Base-by-base conservation (phyloP, 73 alveolate genomes). In the Paramecium tetraurelia region DNA sequence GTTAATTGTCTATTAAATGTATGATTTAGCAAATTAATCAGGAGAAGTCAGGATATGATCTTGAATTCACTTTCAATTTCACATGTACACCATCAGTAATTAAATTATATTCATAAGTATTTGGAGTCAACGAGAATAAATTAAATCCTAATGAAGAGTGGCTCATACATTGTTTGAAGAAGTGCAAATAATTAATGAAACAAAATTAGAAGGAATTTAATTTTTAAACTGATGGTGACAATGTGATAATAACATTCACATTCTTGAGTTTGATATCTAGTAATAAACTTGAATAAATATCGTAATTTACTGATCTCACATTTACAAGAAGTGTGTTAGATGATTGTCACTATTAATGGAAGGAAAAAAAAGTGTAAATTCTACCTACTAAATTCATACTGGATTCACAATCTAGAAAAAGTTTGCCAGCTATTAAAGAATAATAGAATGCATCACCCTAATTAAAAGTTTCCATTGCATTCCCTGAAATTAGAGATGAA, bases 71-170 rank as follows among this genome's bases (percentile, higher is more conserved):
- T 7, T 36, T 72, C 7, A 35, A 35, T 21, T 72, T 72, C 22
- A 33, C 86, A 36, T 72, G 86, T 72, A 36, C 86, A 16, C 86
- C 86, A 12, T 36, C 57, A 33, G 57, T 72, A 4, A 72, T 72
- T 12, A 36, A 38, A 72, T 40, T 72, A 21, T 72, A 72, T 72
- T 33, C 86, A 14, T 72, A 63, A 63, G 84, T 63, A 0, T 63
- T 63, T 63, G 84, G 84, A 63, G 18, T 31, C 2, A 9, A 27
- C 14, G 84, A 63, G 6, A 63, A 40, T 22, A 63, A 63, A 63
- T 33, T 63, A 27, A 31, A 21, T 31, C 84, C 50, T 31, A 63
- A 63, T 22, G 84, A 63, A 63, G 41, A 27, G 14, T 31, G 41
- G 46, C 48, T 63, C 2, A 63, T 63, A 4, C 84, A 63, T 63